Evolutionary conservation across 129 eudicot genomes (phyloP).

Genomic region (Dittrichia graveolens): DNA sequence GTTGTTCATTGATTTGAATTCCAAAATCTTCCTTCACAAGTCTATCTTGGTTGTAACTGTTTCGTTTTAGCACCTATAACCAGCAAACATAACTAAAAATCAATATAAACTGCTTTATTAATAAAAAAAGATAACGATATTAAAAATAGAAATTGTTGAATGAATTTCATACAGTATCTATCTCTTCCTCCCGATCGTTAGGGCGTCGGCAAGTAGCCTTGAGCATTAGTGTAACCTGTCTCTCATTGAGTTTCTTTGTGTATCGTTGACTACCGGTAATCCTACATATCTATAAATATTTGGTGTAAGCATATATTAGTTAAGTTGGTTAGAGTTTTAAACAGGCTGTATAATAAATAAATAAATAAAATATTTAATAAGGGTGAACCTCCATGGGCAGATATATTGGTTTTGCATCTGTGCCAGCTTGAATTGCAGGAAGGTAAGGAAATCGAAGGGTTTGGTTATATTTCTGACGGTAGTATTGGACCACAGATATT

Average conservation of each 20-base stretch:
- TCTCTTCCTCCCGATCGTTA: conserved; percentile 34
- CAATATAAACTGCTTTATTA: not conserved
- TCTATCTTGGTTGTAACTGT: conserved; percentile 39
- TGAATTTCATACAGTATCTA: conserved; percentile 27
- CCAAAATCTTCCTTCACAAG: conserved; percentile 61
- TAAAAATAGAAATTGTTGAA: not conserved
- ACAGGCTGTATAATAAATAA: not conserved
- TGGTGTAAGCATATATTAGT: not conserved
- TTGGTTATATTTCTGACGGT: conserved; percentile 37
- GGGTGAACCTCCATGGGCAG: conserved; percentile 71
- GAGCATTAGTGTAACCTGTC: conserved; percentile 54
- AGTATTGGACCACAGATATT: conserved; percentile 49
- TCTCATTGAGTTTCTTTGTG: conserved; percentile 52
- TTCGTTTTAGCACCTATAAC: conserved; percentile 41
- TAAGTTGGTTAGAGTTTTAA: not conserved
- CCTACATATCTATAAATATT: conserved; percentile 41
- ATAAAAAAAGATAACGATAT: not conserved
- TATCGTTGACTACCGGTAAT: conserved; percentile 57
- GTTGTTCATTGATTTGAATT: conserved; percentile 34
- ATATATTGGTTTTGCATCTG: conserved; percentile 47
- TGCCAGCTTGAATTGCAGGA: conserved; percentile 59
- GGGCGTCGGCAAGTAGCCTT: conserved; percentile 75
- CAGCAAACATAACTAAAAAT: not conserved
- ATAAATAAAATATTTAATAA: not conserved
- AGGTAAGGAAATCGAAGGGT: conserved; percentile 32